Base-by-base conservation (phyloP, 768 basidiomycete species). In the Naganishia friedmannii region DNA sequence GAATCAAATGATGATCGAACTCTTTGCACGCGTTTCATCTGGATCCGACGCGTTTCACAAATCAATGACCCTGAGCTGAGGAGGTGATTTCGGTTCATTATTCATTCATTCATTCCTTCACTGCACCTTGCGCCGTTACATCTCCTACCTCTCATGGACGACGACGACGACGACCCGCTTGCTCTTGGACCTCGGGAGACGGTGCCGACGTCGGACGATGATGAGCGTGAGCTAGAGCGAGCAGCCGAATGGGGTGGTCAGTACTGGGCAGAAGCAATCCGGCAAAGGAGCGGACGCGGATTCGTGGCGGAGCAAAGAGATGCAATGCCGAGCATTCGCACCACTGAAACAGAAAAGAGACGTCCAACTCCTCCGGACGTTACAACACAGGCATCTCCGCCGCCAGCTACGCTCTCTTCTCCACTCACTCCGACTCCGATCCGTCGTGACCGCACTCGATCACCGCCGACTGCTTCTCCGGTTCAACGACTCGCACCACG, bases 201-300 rank as follows among this genome's bases (percentile, higher is more conserved):
- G 12, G 54, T 55, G 19, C 54, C 54, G 13, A 55, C 54, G 29
- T 55, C 54, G 54, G 54, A 55, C 54, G 32, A 55, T 34, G 54
- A 55, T 29, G 54, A 55, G 54, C 54, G 54, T 4, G 54, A 55
- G 32, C 29, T 55, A 15, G 54, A 55, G 32, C 28, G 32, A 6
- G 54, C 32, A 29, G 54, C 54, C 54, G 54, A 55, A 19, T 55
- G 54, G 54, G 54, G 54, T 26, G 32, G 32, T 6, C 29, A 17
- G 54, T 55, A 55, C 54, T 55, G 54, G 54, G 29, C 13, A 28
- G 29, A 34, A 17, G 54, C 54, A 29, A 26, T 34, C 7, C 29
- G 32, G 29, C 28, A 4, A 5, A 19, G 54, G 29, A 51, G 48
- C 42, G 2, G 48, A 51, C 6, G 26, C 6, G 29, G 29, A 1